Evolutionary conservation across 768 basidiomycete species (phyloP).

Genomic region (Lentinula boryana): DNA sequence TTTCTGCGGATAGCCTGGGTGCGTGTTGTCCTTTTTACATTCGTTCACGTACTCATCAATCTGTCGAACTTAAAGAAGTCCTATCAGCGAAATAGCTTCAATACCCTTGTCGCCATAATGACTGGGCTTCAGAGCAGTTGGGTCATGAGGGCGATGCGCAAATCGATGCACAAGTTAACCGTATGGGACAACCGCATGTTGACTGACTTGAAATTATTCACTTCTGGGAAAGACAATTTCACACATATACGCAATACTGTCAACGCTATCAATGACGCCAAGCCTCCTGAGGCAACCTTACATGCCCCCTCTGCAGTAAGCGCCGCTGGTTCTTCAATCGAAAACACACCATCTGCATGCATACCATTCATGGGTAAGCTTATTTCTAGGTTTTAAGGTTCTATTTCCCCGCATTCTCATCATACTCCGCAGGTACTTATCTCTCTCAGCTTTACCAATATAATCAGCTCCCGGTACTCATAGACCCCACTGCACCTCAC

Average conservation of each 20-base stretch:
- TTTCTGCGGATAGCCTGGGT: slow-evolving; percentile 87
- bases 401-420: background rate
- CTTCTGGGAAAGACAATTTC: slow-evolving; percentile 63
- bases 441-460: slow-evolving; percentile 63
- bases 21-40: slow-evolving; percentile 8
- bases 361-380: slow-evolving; percentile 77
- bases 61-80: slow-evolving; percentile 52
- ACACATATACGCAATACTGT: slow-evolving; percentile 65
- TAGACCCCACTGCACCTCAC: slow-evolving; percentile 78
- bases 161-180: slow-evolving; percentile 60
- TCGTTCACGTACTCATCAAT: slow-evolving; percentile 1
- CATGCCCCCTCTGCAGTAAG: slow-evolving; percentile 51
- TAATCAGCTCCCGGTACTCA: slow-evolving; percentile 67
- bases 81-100: slow-evolving; percentile 72
- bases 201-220: slow-evolving; percentile 64
- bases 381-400: slow-evolving; percentile 6
- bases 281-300: slow-evolving; percentile 48
- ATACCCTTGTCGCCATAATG: slow-evolving; percentile 74
- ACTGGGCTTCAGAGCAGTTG: slow-evolving; percentile 66
- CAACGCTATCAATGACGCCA: slow-evolving; percentile 58
- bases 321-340: slow-evolving; percentile 28
- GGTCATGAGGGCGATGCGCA: slow-evolving; percentile 62
- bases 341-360: slow-evolving; percentile 47
- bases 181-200: slow-evolving; percentile 70
- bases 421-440: slow-evolving; percentile 54